These are phyloP conservation scores for Ettlia oleoabundans DNA, from an alignment of 139 green algal species.

Conservation along the genomic window DNA sequence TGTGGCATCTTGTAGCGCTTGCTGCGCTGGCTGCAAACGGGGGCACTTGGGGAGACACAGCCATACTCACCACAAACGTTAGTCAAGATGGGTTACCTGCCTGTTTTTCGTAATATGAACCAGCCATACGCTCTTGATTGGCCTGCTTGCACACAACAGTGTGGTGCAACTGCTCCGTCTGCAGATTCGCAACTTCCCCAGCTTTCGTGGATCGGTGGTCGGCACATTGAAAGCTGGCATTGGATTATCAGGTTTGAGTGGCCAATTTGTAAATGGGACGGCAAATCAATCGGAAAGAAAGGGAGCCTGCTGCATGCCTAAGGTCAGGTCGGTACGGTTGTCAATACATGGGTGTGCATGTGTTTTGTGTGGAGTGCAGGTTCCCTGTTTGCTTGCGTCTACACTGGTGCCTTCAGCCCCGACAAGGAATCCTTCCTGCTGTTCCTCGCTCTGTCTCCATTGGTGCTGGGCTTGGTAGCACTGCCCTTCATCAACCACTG, in stretches of 20 bases:
- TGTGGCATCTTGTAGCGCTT: constrained; percentile 38
- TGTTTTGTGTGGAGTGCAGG: too few species aligned
- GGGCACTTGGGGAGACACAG: constrained; percentile 76
- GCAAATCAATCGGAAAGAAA: too few species aligned
- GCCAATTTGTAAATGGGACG: too few species aligned
- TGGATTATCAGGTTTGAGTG: constrained; percentile 56
- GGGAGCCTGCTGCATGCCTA: too few species aligned
- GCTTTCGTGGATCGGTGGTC: constrained; percentile 74
- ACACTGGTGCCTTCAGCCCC: constrained; percentile 52
- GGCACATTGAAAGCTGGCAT: constrained; percentile 79
- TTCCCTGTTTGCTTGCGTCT: constrained; percentile 56
- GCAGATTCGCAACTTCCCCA: constrained; percentile 84
- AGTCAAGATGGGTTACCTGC: not conserved
- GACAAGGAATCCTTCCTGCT: constrained; percentile 60
- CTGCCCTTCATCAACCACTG: constrained; percentile 60
- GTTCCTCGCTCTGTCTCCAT: constrained; percentile 59
- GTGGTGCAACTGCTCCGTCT: too few species aligned
- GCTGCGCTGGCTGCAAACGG: constrained; percentile 59
- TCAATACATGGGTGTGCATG: too few species aligned
- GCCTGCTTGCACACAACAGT: too few species aligned
- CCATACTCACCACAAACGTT: constrained; percentile 75
- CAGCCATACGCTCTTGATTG: too few species aligned
- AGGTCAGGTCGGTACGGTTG: too few species aligned
- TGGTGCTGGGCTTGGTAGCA: constrained; percentile 30
- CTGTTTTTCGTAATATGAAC: not conserved